Evolutionary conservation across 2,329 filamentous ascomycete genomes (phyloP), one percentile per base, ranked within the genome.

Genomic region (Penicillium sp.): DNA sequence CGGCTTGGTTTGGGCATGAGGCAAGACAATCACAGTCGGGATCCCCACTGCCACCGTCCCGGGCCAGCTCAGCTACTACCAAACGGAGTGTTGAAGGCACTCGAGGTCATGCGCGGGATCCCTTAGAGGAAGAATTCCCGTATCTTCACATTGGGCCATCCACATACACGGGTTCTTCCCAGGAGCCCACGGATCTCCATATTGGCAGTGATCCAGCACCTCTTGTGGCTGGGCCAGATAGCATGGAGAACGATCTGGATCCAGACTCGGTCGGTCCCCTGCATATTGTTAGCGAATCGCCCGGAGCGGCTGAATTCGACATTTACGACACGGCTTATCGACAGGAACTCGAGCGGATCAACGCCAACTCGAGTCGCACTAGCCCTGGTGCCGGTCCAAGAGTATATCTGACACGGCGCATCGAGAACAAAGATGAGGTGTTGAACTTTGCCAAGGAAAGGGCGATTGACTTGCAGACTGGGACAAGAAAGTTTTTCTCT

Each of bases 261-360:
- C 74, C 70, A 12, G 56, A 57, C 25, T 51, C 51, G 7, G 58
- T 61, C 12, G 46, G 54, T 9, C 42, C 59, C 15, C 63, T 66
- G 22, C 74, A 69, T 22, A 71, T 88, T 4, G 86, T 96, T 40
- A 90, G 89, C 27, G 92, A 96, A 73, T 95, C 90, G 1, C 93
- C 93, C 2, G 88, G 88, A 0, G 88, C 87, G 1, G 89, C 90
- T 6, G 91, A 95, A 57, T 90, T 90, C 64, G 87, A 94, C 68
- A 88, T 97, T 55, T 97, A 96, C 71, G 90, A 96, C 71, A 85
- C 83, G 1, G 93, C 93, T 0, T 97, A 96, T 70, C 85, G 90
- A 67, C 84, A 89, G 57, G 90, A 97, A 74, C 84, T 94, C 26
- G 83, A 88, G 55, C 83, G 87, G 15, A 93, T 97, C 65, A 73